These are phyloP conservation scores for Vitis vinifera DNA, from an alignment of 164 flowering plant species.

Conservation along the genomic window ASM3070453v1 NC_081808.1:21276501-21277000, in stretches of 20 bases:
- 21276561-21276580: too few species aligned
- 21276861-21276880: constrained; percentile 13
- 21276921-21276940: constrained; percentile 28
- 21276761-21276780: constrained; percentile 71
- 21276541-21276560: too few species aligned
- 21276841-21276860: not conserved
- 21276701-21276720: constrained; percentile 73
- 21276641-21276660: constrained; percentile 72
- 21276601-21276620: constrained; percentile 41
- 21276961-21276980: constrained; percentile 13
- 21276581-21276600: not conserved
- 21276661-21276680: constrained; percentile 85
- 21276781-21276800: constrained; percentile 80
- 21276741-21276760: constrained; percentile 84
- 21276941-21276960: constrained; percentile 13
- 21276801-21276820: constrained; percentile 67
- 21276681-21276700: constrained; percentile 80
- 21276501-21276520: too few species aligned
- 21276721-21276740: constrained; percentile 95
- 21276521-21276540: too few species aligned
- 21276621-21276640: constrained; percentile 57
- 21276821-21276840: constrained; percentile 8
- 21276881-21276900: constrained; percentile 31
- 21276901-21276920: constrained; percentile 45
- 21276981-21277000: constrained; percentile 13